Conservation (phyloP, 306 rosid genomes). For the Calophaca sinica region DNA sequence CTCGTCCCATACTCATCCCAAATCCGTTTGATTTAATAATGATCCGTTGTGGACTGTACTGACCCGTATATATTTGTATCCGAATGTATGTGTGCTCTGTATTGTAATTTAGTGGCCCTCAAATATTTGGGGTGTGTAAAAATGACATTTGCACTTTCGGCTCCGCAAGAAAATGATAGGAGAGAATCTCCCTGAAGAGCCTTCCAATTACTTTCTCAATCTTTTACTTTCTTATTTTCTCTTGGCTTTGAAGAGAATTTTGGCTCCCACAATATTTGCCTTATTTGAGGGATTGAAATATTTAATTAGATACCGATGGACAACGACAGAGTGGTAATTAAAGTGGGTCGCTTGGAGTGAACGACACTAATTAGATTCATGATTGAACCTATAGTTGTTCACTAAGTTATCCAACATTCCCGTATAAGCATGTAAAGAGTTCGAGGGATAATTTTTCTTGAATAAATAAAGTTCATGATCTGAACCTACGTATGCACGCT, state of each 20-base stretch:
- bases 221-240: background rate
- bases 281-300: background rate
- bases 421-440: background rate
- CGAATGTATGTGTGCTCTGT: too few relatives aligned
- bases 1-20: too few relatives aligned
- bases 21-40: too few relatives aligned
- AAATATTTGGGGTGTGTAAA: too few relatives aligned
- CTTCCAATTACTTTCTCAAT: background rate
- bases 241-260: background rate
- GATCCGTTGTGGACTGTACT: too few relatives aligned
- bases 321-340: background rate
- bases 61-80: too few relatives aligned
- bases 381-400: conserved; percentile 20
- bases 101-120: too few relatives aligned
- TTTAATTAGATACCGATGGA: background rate
- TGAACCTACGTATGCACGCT: background rate
- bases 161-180: background rate
- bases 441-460: background rate
- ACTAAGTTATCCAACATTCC: conserved; percentile 42
- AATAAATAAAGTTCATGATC: background rate
- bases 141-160: conserved; percentile 12
- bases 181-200: background rate
- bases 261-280: background rate
- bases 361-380: conserved; percentile 7
- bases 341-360: conserved; percentile 41